Evolutionary conservation across 805 yeast genomes (phyloP).

Genomic region (Jamesozyma jinghongensis): DNA sequence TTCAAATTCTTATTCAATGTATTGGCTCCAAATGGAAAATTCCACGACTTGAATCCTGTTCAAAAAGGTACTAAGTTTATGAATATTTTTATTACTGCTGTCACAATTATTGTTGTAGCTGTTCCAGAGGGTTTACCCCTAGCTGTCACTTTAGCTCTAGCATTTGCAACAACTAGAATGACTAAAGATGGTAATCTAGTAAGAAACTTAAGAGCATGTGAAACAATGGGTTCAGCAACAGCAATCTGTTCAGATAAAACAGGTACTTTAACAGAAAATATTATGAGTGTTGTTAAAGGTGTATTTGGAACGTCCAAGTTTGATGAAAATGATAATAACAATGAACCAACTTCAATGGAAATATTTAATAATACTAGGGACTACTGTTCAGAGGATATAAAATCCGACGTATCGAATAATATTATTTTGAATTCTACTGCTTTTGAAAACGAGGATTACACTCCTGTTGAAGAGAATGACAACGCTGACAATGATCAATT

Average conservation of each 20-base stretch:
- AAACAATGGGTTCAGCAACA: slow-evolving; percentile 98
- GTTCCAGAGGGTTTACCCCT: slow-evolving; percentile 99
- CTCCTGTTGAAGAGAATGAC: not conserved
- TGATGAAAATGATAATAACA: slow-evolving; percentile 36
- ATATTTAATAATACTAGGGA: slow-evolving; percentile 6
- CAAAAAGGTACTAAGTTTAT: slow-evolving; percentile 78
- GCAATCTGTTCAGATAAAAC: slow-evolving; percentile 96
- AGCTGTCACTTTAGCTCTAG: slow-evolving; percentile 93
- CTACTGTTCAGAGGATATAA: slow-evolving; percentile 11
- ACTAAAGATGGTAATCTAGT: slow-evolving; percentile 92
- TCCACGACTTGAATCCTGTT: slow-evolving; percentile 43
- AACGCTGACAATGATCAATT: slow-evolving; percentile 1
- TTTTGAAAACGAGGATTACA: slow-evolving; percentile 52
- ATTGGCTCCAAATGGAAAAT: slow-evolving; percentile 39
- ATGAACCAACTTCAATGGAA: slow-evolving; percentile 1
- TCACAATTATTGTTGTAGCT: slow-evolving; percentile 92
- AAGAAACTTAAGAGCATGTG: slow-evolving; percentile 89
- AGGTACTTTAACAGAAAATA: slow-evolving; percentile 91
- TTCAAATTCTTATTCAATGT: slow-evolving; percentile 56
- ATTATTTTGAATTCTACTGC: slow-evolving; percentile 81
- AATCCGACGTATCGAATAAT: slow-evolving; percentile 39
- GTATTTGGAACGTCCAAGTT: slow-evolving; percentile 51
- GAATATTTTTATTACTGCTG: slow-evolving; percentile 80
- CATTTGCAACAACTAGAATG: slow-evolving; percentile 98
- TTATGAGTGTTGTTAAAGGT: slow-evolving; percentile 83